These are phyloP conservation scores for Talaromyces sp. DNA, from an alignment of 2,329 filamentous ascomycete genomes.

Conservation along the genomic window DNA sequence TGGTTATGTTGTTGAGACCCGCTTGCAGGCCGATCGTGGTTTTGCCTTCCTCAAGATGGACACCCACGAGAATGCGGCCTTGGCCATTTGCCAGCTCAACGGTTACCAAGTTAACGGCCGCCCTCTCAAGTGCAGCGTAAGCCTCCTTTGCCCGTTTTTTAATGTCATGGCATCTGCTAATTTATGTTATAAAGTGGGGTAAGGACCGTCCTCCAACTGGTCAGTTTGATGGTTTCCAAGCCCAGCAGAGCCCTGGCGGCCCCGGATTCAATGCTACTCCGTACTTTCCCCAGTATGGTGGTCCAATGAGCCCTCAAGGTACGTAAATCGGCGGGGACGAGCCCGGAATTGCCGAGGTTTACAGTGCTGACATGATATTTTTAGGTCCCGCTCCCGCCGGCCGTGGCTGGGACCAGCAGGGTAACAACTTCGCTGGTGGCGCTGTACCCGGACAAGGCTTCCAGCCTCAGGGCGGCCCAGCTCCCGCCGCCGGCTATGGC, in stretches of 20 bases:
- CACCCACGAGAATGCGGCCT: constrained; percentile 92
- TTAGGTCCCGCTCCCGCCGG: constrained; percentile 54
- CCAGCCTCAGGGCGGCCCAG: constrained; percentile 54
- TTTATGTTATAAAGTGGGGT: constrained; percentile 77
- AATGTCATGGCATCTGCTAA: constrained; percentile 10
- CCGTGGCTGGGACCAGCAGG: constrained; percentile 55
- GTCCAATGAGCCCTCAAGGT: constrained; percentile 59
- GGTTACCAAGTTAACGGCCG: constrained; percentile 97
- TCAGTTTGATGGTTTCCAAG: constrained; percentile 76
- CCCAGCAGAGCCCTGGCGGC: constrained; percentile 65
- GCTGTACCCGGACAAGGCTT: constrained; percentile 49
- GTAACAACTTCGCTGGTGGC: constrained; percentile 34
- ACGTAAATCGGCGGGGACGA: neutral
- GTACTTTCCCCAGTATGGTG: constrained; percentile 91
- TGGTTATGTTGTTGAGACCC: constrained; percentile 92
- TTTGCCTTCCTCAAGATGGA: constrained; percentile 99
- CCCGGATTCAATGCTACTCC: constrained; percentile 64
- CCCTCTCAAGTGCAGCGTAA: constrained; percentile 96
- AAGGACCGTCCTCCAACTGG: constrained; percentile 92
- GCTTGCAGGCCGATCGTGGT: constrained; percentile 94
- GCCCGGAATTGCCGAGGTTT: neutral
- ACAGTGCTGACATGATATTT: constrained; percentile 13
- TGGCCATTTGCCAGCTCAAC: constrained; percentile 96
- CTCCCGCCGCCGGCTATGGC: constrained; percentile 77
- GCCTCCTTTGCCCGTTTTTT: constrained; percentile 40